Base-by-base conservation (phyloP, 805 yeast species). In the Allodekkera sacchari region DNA sequence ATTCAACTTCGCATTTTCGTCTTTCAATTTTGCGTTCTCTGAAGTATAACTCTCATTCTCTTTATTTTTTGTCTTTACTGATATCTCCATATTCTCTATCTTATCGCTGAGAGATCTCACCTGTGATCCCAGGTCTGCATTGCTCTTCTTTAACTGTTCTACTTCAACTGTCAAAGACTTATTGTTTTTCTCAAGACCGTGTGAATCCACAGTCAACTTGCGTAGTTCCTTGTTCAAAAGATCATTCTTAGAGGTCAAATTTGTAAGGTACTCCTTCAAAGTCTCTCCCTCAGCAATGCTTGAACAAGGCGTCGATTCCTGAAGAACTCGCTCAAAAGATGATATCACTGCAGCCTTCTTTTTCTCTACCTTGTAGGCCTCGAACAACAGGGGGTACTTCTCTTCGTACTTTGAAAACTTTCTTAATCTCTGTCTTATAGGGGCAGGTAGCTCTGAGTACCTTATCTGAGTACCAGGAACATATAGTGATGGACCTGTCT, bases 391-490 rank as follows among this genome's bases (percentile, higher is more conserved):
- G 0, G 98, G 98, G 50, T 92, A 89, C 53, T 85, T 87, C 31
- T 80, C 81, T 53, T 89, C 97, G 53, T 88, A 89, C 52, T 85
- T 87, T 35, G 68, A 74, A 48, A 82, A 83, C 59, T 84, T 88
- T 34, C 68, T 68, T 53, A 87, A 55, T 46, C 78, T 81, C 5
- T 75, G 57, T 37, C 70, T 68, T 12, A 85, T 56, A 4, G 69
- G 74, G 3, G 69, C 66, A 0, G 84, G 74, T 21, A 81, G 50
- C 3, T 64, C 66, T n/a, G 60, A 24, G 7, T 35, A 38, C 21
- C 33, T 59, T 6, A 67, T 32, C 25, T 58, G 51, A 2, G 54
- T 55, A 28, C 50, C 60, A 24, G 53, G 48, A 12, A 45, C 41
- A 27, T 34, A 32, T n/a, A n/a, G n/a, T n/a, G n/a, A n/a, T n/a